phyloP scores from a whole-genome alignment of 2,329 filamentous ascomycete genomes.

The Trichoderma polysporum region DNA sequence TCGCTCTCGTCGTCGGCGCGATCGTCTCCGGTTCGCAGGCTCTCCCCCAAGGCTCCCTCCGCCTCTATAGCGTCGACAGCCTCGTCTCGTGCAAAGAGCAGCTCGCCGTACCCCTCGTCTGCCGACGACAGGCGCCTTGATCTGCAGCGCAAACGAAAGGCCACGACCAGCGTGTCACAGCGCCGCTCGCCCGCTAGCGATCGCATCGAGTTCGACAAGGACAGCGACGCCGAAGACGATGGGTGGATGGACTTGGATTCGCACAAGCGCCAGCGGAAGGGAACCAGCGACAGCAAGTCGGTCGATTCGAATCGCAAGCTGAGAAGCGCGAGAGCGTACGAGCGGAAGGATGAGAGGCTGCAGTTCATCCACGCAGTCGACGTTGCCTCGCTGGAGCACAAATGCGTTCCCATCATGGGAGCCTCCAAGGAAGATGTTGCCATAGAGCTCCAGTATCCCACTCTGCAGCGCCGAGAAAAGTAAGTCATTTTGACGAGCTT shows the following conservation, averaged over 20 bases:
- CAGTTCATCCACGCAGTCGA: slow-evolving; percentile 59
- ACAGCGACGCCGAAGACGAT: slow-evolving; percentile 52
- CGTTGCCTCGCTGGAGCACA: slow-evolving; percentile 51
- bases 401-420: slow-evolving; percentile 52
- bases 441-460: slow-evolving; percentile 82
- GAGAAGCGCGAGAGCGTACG: slow-evolving; percentile 47
- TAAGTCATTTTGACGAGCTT: slow-evolving; percentile 35
- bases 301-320: slow-evolving; percentile 50
- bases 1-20: slow-evolving; percentile 31
- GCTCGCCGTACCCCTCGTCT: slow-evolving; percentile 44
- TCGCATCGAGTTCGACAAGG: slow-evolving; percentile 51
- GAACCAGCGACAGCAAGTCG: slow-evolving; percentile 40
- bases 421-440: slow-evolving; percentile 53
- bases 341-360: slow-evolving; percentile 42
- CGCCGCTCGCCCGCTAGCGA: slow-evolving; percentile 49
- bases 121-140: slow-evolving; percentile 38
- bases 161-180: slow-evolving; percentile 32
- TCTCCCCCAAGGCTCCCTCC: slow-evolving; percentile 40
- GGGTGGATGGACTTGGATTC: slow-evolving; percentile 51
- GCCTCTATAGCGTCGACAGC: slow-evolving; percentile 21
- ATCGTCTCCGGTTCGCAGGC: slow-evolving; percentile 38
- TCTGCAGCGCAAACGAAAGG: slow-evolving; percentile 55
- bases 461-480: slow-evolving; percentile 66
- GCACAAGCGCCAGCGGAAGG: slow-evolving; percentile 50
- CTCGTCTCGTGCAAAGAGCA: slow-evolving; percentile 40